Evolutionary conservation across 495 filamentous ascomycete species (phyloP).

Genomic region (Xylaria scruposa): DNA sequence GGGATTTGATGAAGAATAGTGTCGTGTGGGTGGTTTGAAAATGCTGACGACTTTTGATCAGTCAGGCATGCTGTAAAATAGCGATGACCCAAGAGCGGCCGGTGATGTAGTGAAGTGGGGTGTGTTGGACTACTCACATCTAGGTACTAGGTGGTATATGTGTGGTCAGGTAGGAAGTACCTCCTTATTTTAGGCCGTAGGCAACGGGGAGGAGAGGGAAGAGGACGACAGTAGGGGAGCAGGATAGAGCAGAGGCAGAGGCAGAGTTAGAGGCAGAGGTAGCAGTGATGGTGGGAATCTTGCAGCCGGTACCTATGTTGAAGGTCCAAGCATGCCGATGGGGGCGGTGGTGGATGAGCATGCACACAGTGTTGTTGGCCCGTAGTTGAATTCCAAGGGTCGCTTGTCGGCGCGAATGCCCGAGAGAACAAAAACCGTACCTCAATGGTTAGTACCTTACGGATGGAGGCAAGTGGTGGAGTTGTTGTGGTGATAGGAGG

Average conservation of each 20-base stretch:
- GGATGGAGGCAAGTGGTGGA: slow-evolving; percentile 23
- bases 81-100: slow-evolving; percentile 38
- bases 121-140: slow-evolving; percentile 30
- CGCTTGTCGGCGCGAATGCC: slow-evolving; percentile 23
- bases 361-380: slow-evolving; percentile 27
- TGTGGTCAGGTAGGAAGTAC: slow-evolving; percentile 2
- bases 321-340: slow-evolving; percentile 26
- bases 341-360: slow-evolving; percentile 24
- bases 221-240: slow-evolving; percentile 11
- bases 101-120: slow-evolving; percentile 39
- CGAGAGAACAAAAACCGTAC: slow-evolving; percentile 12
- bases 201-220: background rate
- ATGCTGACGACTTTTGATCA: slow-evolving; percentile 43
- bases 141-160: background rate
- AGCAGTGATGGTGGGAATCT: slow-evolving; percentile 11
- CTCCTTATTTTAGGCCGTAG: slow-evolving; percentile 3
- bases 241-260: too few species aligned
- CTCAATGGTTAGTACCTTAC: slow-evolving; percentile 22
- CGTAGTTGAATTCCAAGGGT: slow-evolving; percentile 1
- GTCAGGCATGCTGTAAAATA: slow-evolving; percentile 33
- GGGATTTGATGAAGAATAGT: slow-evolving; percentile 31
- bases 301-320: slow-evolving; percentile 16
- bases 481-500: slow-evolving; percentile 17
- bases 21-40: slow-evolving; percentile 41
- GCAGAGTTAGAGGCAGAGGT: background rate